Evolutionary conservation across 163 green algal genomes (phyloP), one percentile per base, ranked within the genome.

Genomic region (Coccomyxa subellipsoidea): DNA sequence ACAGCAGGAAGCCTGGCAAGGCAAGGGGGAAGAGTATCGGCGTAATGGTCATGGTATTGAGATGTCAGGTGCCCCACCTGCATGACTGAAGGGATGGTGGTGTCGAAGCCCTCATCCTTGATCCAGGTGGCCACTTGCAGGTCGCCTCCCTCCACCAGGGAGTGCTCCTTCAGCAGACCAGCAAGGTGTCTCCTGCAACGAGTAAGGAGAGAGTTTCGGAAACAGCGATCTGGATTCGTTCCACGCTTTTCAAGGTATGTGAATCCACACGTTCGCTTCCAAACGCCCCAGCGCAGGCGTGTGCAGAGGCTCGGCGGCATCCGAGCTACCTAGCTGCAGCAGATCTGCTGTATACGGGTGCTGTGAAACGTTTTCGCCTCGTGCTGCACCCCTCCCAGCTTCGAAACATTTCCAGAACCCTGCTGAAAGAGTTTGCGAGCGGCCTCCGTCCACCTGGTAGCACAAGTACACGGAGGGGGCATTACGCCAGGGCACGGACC

Each of bases 41-140:
- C 5, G 47, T 59, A 18, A 59, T 23, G 47, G 47, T 7, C 47
- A 59, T 12, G 47, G 21, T 34, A 34, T 23, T 35, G 18, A 6
- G 66, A 4, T 25, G 31, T 31, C 39, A 34, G 70, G 32, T 77
- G 70, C 31, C 31, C 8, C 25, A 69, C 76, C 76, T 80, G 76
- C 39, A 80, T 59, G 29, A 10, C 76, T 89, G 37, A 66, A 31
- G 31, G n/a, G 40, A 31, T 70, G 78, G 78, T 90, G n/a, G 40
- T 81, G 6, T 81, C 77, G 9, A 73, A 81, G 10, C 40, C 77
- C 40, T 73, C 77, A 40, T 81, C 77, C 32, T 73, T 75, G 32
- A 72, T 72, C 47, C 47, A 81, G 1, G 40, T 75, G 77, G 32
- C 39, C 27, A 80, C 39, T 34, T 80, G 76, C 27, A 80, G 76